Evolutionary conservation across 2,329 filamentous ascomycete species (phyloP).

Genomic region (Epichloe glyceriae): DNA sequence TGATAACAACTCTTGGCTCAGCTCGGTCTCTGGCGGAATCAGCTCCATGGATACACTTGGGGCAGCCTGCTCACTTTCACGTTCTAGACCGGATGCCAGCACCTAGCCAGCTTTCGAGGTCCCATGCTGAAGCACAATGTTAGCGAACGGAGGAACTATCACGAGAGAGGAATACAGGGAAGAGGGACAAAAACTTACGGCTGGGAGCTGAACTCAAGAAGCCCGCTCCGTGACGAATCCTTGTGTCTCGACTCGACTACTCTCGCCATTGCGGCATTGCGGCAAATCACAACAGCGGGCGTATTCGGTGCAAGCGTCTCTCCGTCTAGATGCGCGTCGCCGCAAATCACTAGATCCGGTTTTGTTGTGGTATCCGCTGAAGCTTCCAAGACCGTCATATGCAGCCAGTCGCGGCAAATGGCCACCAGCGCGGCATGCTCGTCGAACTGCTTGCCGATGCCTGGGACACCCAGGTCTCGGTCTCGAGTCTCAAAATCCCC

Average conservation of each 20-base stretch:
- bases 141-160: neutral
- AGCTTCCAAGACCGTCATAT: constrained; percentile 15
- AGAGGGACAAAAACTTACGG: constrained; percentile 16
- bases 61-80: neutral
- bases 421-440: constrained; percentile 5
- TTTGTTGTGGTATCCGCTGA: constrained; percentile 4
- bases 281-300: constrained; percentile 21
- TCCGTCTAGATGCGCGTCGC: neutral
- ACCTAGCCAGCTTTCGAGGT: constrained; percentile 19
- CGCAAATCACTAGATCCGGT: constrained; percentile 16
- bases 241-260: neutral
- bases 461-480: neutral
- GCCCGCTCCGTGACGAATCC: constrained; percentile 7
- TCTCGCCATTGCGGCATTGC: constrained; percentile 17
- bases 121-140: constrained; percentile 15
- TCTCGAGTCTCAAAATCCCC: neutral
- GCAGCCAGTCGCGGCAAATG: constrained; percentile 22
- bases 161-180: neutral
- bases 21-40: neutral
- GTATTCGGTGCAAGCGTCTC: neutral
- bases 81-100: neutral
- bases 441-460: neutral
- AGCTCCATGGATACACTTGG: neutral
- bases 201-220: constrained; percentile 23
- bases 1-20: neutral